These are phyloP conservation scores for Aspergillus sergii DNA, from an alignment of 2,329 filamentous ascomycete species.

Conservation along the genomic window DNA sequence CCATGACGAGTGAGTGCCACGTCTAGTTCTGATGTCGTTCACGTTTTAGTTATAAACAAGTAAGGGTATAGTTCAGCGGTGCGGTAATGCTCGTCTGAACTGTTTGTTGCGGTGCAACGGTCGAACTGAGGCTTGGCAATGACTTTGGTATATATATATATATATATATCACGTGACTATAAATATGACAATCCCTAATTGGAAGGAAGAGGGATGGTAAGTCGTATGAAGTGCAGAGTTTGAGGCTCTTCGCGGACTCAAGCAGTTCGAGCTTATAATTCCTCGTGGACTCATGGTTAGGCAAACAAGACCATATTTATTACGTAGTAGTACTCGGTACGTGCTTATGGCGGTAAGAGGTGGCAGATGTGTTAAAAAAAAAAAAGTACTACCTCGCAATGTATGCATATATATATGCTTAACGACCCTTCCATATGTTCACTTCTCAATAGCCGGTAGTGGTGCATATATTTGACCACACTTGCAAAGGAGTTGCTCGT, in stretches of 20 bases:
- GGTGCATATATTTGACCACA: slow-evolving; percentile 5
- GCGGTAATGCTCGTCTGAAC: neutral
- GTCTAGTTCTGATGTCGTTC: neutral
- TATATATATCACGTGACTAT: neutral
- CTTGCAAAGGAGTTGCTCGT: neutral
- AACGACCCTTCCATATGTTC: slow-evolving; percentile 8
- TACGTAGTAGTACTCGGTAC: neutral
- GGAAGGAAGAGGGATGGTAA: neutral
- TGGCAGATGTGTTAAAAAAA: neutral
- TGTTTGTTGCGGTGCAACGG: slow-evolving; percentile 36
- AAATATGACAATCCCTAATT: neutral
- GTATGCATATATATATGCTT: neutral
- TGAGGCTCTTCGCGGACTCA: neutral
- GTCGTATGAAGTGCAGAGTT: neutral
- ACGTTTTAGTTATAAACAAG: neutral
- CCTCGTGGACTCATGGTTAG: too few relatives aligned
- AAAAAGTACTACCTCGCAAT: neutral
- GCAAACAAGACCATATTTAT: too few relatives aligned
- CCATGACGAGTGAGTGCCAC: slow-evolving; percentile 22
- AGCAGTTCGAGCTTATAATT: neutral
- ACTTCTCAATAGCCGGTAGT: slow-evolving; percentile 8
- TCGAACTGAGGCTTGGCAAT: slow-evolving; percentile 14
- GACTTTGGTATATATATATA: neutral
- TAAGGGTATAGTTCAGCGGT: neutral
- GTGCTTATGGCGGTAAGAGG: neutral